A percentile compares a stretch with the other conserved stretches of the same genome.
phyloP scores from a whole-genome alignment of 306 rosid species.

The Lagenaria siceraria region DNA sequence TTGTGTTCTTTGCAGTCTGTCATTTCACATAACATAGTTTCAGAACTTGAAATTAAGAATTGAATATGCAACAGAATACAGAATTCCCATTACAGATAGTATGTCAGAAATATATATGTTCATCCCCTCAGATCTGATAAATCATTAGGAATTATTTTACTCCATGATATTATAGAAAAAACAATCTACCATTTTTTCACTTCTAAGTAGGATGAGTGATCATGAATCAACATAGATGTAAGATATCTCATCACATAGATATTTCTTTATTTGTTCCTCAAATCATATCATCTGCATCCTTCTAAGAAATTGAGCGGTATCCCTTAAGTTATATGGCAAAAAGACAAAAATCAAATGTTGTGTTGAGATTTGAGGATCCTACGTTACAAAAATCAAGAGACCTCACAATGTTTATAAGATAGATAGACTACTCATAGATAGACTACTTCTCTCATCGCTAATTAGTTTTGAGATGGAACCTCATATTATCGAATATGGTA shows the following conservation, averaged over 20 bases:
- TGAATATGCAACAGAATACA: background rate
- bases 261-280: background rate
- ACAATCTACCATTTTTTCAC: background rate
- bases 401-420: too few relatives aligned
- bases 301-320: background rate
- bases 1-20: slow-evolving; percentile 27
- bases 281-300: background rate
- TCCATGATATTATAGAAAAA: background rate
- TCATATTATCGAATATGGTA: too few relatives aligned
- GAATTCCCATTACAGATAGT: background rate
- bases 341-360: background rate
- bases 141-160: background rate
- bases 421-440: too few relatives aligned
- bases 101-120: background rate
- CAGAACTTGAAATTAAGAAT: slow-evolving; percentile 9
- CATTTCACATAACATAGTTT: slow-evolving; percentile 18
- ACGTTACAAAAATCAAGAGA: too few relatives aligned
- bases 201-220: background rate
- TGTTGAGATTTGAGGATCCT: too few relatives aligned
- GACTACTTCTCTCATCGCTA: too few relatives aligned
- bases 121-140: background rate
- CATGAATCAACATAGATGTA: background rate
- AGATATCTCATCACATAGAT: background rate
- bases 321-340: background rate
- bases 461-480: too few relatives aligned